Evolutionary conservation across 2,329 filamentous ascomycete genomes (phyloP).

Genomic region (Cladosporium oxysporum): DNA sequence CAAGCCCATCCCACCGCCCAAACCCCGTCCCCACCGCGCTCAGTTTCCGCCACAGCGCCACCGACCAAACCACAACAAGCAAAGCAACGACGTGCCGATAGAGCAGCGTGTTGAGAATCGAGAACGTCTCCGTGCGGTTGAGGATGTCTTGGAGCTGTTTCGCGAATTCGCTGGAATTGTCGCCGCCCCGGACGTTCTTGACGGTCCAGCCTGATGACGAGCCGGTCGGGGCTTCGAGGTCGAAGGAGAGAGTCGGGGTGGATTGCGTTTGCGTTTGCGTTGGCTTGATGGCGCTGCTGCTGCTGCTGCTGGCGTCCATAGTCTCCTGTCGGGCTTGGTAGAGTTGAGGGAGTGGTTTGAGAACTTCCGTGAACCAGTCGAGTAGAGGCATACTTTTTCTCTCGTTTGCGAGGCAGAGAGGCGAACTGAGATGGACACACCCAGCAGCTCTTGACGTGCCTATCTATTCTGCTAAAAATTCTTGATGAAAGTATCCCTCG

Average conservation of each 20-base stretch:
- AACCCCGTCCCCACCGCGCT: not conserved
- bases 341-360: not conserved
- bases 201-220: not conserved
- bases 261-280: not conserved
- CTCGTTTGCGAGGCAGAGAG: not conserved
- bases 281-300: not conserved
- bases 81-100: not conserved
- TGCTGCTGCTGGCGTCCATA: not conserved
- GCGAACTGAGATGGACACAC: not conserved
- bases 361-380: not conserved
- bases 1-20: not conserved
- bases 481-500: no score
- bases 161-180: not conserved
- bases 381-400: not conserved
- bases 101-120: not conserved
- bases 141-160: not conserved
- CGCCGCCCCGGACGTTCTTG: not conserved
- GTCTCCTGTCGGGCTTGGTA: not conserved
- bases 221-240: not conserved
- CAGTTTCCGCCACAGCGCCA: not conserved
- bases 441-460: not conserved
- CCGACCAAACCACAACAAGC: not conserved
- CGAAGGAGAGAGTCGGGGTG: not conserved
- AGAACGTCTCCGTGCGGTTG: not conserved
- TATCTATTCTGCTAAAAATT: not conserved